These are phyloP conservation scores for Penicillium silybi DNA, from an alignment of 495 filamentous ascomycete genomes.

Conservation along the genomic window DNA sequence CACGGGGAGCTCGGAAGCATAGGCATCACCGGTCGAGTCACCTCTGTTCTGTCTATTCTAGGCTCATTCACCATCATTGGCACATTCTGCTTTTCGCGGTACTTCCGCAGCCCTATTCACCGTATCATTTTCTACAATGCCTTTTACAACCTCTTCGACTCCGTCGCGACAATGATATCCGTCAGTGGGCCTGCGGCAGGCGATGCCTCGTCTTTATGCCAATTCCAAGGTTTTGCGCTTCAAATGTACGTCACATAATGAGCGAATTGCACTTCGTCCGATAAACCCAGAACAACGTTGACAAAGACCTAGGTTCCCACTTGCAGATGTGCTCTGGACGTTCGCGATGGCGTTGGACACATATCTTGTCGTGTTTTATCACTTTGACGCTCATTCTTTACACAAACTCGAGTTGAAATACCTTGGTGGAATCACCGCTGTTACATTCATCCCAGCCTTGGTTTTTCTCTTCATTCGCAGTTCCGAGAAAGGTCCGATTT, in stretches of 20 bases:
- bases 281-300: neutral
- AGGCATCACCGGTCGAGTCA: constrained; percentile 31
- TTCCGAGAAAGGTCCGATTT: constrained; percentile 36
- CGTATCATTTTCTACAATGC: constrained; percentile 47
- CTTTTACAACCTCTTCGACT: constrained; percentile 44
- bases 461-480: constrained; percentile 39
- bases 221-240: constrained; percentile 46
- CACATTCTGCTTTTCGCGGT: constrained; percentile 32
- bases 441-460: constrained; percentile 41
- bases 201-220: constrained; percentile 36
- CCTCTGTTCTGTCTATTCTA: constrained; percentile 35
- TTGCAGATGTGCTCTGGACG: constrained; percentile 50
- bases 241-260: constrained; percentile 35
- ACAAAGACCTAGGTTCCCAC: constrained; percentile 36
- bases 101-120: constrained; percentile 47
- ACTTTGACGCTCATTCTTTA: constrained; percentile 35
- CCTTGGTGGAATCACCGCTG: constrained; percentile 27
- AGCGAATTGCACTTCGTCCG: no score
- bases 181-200: constrained; percentile 36
- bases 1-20: constrained; percentile 25
- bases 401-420: constrained; percentile 42
- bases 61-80: constrained; percentile 39
- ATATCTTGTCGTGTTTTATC: constrained; percentile 42
- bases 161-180: constrained; percentile 45
- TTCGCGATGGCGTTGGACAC: constrained; percentile 45